phyloP scores from a whole-genome alignment of 176 grass and related monocot species.

The Oryza meyeriana region DNA sequence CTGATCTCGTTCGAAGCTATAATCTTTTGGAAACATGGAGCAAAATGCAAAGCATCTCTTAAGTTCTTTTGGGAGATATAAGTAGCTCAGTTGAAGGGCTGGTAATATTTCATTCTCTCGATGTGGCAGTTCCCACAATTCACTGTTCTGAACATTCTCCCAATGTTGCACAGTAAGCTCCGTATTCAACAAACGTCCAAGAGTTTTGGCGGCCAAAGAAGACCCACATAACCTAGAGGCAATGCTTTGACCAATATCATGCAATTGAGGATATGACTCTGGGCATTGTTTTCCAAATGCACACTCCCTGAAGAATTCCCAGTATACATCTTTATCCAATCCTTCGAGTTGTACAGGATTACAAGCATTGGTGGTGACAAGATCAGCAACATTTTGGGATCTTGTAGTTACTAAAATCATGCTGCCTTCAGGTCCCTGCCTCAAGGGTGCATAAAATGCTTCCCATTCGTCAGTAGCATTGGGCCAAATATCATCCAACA shows the following conservation, averaged over 20 bases:
- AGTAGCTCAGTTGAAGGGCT: constrained; percentile 43
- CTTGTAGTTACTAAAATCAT: constrained; percentile 39
- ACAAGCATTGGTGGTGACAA: background rate
- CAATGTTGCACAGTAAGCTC: background rate
- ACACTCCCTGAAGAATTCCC: constrained; percentile 2
- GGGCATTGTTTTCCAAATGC: constrained; percentile 2
- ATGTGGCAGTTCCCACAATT: constrained; percentile 31
- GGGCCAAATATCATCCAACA: background rate
- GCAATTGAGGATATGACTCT: background rate
- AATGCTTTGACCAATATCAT: constrained; percentile 21
- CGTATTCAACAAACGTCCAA: constrained; percentile 23
- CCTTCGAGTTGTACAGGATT: background rate
- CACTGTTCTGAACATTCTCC: constrained; percentile 18
- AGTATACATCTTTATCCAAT: constrained; percentile 3
- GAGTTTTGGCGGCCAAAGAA: constrained; percentile 43
- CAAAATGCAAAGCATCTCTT: constrained; percentile 40
- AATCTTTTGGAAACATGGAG: constrained; percentile 39
- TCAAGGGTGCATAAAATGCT: background rate
- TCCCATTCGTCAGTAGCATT: too few relatives aligned
- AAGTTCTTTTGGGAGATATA: constrained; percentile 35
- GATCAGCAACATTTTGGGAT: background rate
- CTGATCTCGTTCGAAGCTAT: background rate
- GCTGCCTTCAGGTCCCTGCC: constrained; percentile 20
- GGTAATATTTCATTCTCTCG: constrained; percentile 28
- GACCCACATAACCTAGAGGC: constrained; percentile 10